Evolutionary conservation across 805 yeast genomes (phyloP).

Genomic region (Metschnikowia kofuensis): DNA sequence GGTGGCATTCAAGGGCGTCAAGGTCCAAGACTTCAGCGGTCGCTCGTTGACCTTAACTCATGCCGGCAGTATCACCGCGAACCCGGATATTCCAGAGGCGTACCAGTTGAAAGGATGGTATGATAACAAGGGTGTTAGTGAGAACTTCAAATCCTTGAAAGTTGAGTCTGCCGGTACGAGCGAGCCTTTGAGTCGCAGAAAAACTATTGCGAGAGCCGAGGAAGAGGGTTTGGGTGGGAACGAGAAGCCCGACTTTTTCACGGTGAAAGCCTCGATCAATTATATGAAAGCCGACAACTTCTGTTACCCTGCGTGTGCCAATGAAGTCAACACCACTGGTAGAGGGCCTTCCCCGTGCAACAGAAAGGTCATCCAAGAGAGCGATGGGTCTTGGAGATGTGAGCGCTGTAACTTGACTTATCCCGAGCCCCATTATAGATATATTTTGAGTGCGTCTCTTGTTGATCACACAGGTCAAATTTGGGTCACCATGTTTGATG

Average conservation of each 20-base stretch:
- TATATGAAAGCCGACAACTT: constrained; percentile 72
- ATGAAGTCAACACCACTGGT: constrained; percentile 40
- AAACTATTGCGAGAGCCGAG: constrained; percentile 63
- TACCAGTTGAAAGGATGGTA: constrained; percentile 92
- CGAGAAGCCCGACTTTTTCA: constrained; percentile 79
- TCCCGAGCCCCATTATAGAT: constrained; percentile 72
- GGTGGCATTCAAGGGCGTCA: constrained; percentile 88
- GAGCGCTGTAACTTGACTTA: constrained; percentile 80
- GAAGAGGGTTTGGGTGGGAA: constrained; percentile 66
- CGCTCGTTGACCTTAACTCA: constrained; percentile 78
- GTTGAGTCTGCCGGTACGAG: constrained; percentile 40
- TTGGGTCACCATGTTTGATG: constrained; percentile 87
- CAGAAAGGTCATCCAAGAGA: constrained; percentile 75
- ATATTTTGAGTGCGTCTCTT: constrained; percentile 71
- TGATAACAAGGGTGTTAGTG: constrained; percentile 69
- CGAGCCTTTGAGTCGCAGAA: constrained; percentile 50
- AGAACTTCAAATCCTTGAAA: constrained; percentile 60
- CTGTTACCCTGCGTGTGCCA: constrained; percentile 85
- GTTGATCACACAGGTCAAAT: constrained; percentile 79
- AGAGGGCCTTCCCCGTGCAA: constrained; percentile 49
- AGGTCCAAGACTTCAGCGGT: constrained; percentile 86
- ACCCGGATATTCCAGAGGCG: constrained; percentile 90
- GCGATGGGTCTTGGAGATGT: constrained; percentile 82
- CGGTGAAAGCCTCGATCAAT: constrained; percentile 69
- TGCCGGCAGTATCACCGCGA: constrained; percentile 68